These are phyloP conservation scores for Thymus quinquecostatus DNA, from an alignment of 257 asterid species.

Conservation along the genomic window DNA sequence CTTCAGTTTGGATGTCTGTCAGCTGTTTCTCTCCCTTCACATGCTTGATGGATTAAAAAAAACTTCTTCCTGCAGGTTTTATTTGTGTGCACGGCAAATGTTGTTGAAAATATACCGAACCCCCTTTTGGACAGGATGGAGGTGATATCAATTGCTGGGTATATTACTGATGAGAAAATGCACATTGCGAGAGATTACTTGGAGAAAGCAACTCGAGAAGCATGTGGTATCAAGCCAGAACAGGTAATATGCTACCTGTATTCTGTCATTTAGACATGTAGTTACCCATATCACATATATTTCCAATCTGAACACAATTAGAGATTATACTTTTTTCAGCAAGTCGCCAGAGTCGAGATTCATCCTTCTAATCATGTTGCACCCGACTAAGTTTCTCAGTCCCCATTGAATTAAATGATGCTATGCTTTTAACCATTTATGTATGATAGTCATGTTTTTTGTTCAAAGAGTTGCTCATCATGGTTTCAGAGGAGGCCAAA, in stretches of 20 bases:
- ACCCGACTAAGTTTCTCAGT: slow-evolving; percentile 1
- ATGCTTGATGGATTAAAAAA: not conserved
- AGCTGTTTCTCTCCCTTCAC: slow-evolving; percentile 15
- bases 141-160: slow-evolving; percentile 94
- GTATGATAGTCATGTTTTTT: not conserved
- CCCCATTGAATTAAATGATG: not conserved
- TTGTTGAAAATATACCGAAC: slow-evolving; percentile 82
- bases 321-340: not conserved
- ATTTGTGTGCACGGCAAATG: slow-evolving; percentile 97
- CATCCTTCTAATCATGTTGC: not conserved
- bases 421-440: not conserved
- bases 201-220: slow-evolving; percentile 89
- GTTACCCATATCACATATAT: not conserved
- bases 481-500: not conserved
- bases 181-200: slow-evolving; percentile 96
- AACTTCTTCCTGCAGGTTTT: slow-evolving; percentile 65
- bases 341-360: not conserved
- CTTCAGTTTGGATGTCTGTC: slow-evolving; percentile 11
- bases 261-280: slow-evolving; percentile 4
- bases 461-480: not conserved
- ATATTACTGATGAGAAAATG: slow-evolving; percentile 95
- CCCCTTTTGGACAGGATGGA: slow-evolving; percentile 99
- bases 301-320: not conserved
- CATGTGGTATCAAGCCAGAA: slow-evolving; percentile 95
- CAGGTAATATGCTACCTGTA: slow-evolving; percentile 52